Evolutionary conservation across 495 filamentous ascomycete species (phyloP).

Genomic region (Paragyromitra xinjiangensis): DNA sequence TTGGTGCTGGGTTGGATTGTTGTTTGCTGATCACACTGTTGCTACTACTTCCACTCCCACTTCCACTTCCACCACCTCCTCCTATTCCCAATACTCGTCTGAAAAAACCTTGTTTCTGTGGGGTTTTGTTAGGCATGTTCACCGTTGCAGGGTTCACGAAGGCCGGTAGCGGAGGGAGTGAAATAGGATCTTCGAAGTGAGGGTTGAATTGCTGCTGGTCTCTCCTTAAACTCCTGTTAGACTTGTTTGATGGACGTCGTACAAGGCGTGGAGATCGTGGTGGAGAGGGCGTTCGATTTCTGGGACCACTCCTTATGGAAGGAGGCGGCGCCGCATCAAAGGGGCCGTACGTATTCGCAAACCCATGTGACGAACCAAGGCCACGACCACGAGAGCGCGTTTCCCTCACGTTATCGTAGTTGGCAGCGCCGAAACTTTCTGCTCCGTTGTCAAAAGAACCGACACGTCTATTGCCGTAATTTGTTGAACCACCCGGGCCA

Average conservation of each 20-base stretch:
- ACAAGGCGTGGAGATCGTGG: slow-evolving; percentile 61
- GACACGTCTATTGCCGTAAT: slow-evolving; percentile 52
- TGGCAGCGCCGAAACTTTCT: slow-evolving; percentile 53
- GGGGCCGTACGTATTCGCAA: slow-evolving; percentile 60
- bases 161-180: slow-evolving; percentile 59
- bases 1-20: slow-evolving; percentile 45
- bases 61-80: slow-evolving; percentile 25
- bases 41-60: slow-evolving; percentile 46
- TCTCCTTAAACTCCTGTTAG: slow-evolving; percentile 56
- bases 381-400: slow-evolving; percentile 53
- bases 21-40: slow-evolving; percentile 56
- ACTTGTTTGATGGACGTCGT: slow-evolving; percentile 55
- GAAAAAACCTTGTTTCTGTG: slow-evolving; percentile 89
- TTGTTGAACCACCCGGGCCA: slow-evolving; percentile 45
- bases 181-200: slow-evolving; percentile 54
- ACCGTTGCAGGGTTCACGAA: slow-evolving; percentile 55
- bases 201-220: slow-evolving; percentile 56
- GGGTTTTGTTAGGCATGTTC: slow-evolving; percentile 58
- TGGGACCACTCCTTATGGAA: slow-evolving; percentile 82
- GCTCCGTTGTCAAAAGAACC: slow-evolving; percentile 54
- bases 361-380: slow-evolving; percentile 56
- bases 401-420: slow-evolving; percentile 59
- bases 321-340: slow-evolving; percentile 90
- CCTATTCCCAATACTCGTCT: slow-evolving; percentile 79
- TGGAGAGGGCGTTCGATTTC: slow-evolving; percentile 62